Base-by-base conservation (phyloP, 2,329 filamentous ascomycete species). In the Incumbomyces delicatus region DNA sequence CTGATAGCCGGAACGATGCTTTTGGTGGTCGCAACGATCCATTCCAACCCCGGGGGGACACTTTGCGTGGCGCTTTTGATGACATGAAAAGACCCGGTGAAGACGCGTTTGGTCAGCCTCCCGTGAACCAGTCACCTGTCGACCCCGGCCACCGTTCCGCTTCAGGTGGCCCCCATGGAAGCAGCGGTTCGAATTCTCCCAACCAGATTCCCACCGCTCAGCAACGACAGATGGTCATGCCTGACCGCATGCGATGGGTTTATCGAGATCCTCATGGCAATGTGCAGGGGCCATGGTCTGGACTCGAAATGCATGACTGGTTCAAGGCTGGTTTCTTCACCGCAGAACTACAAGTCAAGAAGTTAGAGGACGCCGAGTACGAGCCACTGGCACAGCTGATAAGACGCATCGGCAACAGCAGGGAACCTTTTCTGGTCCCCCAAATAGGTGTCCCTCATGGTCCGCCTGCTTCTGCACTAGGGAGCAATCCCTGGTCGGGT, bases 271-370 rank as follows among this genome's bases (percentile, higher is more conserved):
- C 92, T 4, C 87, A 94, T 61, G 88, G 88, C 17, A 84, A 87
- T 52, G 83, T 87, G 5, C 92, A 98, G 62, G 92, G 92, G 0
- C 92, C 92, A 0, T 98, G 92, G 68, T 95, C 88, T 33, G 92
- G 92, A 1, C 71, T 98, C 41, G 92, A 98, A 66, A 98, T 98
- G 92, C 94, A 98, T 57, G 94, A 98, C 59, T 98, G 92, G 92
- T 98, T 96, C 69, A 96, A 96, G 64, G 90, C 89, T 32, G 89
- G 90, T 38, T 98, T 96, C 69, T 98, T 98, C 67, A 94, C 87
- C 0, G 83, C 90, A 0, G 90, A 98, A 58, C 74, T 98, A 16
- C 80, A 94, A 36, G 92, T 98, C 29, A 95, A 94, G 70, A 95
- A 95, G 63, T 74, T 90, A 4, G 92, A 98, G 62, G 92, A 98